Evolutionary conservation across 78 protist genomes (phyloP).

Genomic region (Dictyostelium citrinum): DNA sequence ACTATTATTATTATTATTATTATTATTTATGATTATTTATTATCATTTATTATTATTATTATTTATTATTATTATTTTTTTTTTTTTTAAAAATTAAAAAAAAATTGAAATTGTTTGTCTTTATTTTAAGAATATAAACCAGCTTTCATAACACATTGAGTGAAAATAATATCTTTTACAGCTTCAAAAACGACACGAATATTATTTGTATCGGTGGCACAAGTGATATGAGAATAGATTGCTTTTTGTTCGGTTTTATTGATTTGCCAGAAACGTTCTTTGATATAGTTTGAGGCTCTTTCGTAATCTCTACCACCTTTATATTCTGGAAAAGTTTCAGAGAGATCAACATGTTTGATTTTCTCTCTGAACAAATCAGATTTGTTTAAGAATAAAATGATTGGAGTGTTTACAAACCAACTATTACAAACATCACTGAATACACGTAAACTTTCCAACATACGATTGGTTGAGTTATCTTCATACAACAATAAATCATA

Average conservation of each 20-base stretch:
- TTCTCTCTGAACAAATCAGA: conserved; percentile 86
- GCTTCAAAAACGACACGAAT: conserved; percentile 85
- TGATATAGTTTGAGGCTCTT: conserved; percentile 75
- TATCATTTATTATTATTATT: too few species aligned
- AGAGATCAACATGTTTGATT: conserved; percentile 82
- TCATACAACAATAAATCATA: conserved; percentile 81
- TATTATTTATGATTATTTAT: too few species aligned
- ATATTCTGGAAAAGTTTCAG: conserved; percentile 86
- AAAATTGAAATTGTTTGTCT: too few species aligned
- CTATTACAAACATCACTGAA: conserved; percentile 87
- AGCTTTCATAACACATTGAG: conserved; percentile 76
- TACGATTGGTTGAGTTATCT: conserved; percentile 84
- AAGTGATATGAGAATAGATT: conserved; percentile 86
- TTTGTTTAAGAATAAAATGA: conserved; percentile 87
- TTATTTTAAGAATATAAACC: conserved; percentile 73
- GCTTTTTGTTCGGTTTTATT: conserved; percentile 74
- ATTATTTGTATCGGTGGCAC: conserved; percentile 92
- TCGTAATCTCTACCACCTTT: conserved; percentile 85
- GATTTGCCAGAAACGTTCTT: conserved; percentile 67
- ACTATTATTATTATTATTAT: too few species aligned
- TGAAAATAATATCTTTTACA: conserved; percentile 84
- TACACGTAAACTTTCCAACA: conserved; percentile 80
- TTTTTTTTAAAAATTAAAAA: too few species aligned
- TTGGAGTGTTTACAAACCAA: conserved; percentile 85
- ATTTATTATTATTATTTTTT: too few species aligned